Percentiles rank a stretch among this genome's conserved stretches.
phyloP scores from a whole-genome alignment of 805 yeast species.

The Maudiozyma turicensis region DNA sequence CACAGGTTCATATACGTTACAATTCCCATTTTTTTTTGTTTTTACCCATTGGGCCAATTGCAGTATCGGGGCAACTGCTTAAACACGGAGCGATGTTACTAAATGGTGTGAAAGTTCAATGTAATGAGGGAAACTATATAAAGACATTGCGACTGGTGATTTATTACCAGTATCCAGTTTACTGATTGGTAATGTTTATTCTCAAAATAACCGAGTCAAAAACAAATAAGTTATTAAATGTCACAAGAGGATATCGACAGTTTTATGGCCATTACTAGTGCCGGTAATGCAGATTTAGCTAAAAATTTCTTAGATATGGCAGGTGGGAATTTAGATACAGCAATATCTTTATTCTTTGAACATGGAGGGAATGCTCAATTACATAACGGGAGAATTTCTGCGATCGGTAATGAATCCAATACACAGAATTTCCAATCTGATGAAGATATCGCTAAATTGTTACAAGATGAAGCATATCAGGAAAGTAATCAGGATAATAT shows the following conservation, averaged over 20 bases:
- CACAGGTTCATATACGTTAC: too few relatives aligned
- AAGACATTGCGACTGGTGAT: not conserved
- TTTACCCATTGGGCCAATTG: too few relatives aligned
- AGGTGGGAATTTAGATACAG: conserved; percentile 68
- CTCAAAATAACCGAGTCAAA: not conserved
- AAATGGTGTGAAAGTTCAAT: too few relatives aligned
- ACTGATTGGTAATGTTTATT: too few relatives aligned
- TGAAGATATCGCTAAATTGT: conserved; percentile 48
- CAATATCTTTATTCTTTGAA: conserved; percentile 77
- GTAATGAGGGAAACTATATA: not conserved
- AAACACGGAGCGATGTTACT: too few relatives aligned
- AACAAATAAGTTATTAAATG: conserved; percentile 7
- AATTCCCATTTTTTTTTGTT: too few relatives aligned
- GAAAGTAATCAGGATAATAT: conserved; percentile 33
- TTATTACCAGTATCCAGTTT: too few relatives aligned
- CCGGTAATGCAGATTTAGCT: conserved; percentile 58
- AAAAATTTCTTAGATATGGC: conserved; percentile 69
- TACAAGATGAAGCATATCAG: conserved; percentile 55
- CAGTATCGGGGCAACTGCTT: too few relatives aligned
- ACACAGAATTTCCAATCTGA: conserved; percentile 20
- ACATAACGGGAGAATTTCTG: conserved; percentile 2
- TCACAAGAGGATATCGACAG: conserved; percentile 49
- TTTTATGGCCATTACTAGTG: conserved; percentile 78
- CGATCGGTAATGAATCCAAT: conserved; percentile 3
- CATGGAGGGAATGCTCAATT: conserved; percentile 33